Percentiles rank a stretch among this genome's conserved stretches.
phyloP scores from a whole-genome alignment of 23 red algal genomes.

The Pyropia haitanensis region DNA sequence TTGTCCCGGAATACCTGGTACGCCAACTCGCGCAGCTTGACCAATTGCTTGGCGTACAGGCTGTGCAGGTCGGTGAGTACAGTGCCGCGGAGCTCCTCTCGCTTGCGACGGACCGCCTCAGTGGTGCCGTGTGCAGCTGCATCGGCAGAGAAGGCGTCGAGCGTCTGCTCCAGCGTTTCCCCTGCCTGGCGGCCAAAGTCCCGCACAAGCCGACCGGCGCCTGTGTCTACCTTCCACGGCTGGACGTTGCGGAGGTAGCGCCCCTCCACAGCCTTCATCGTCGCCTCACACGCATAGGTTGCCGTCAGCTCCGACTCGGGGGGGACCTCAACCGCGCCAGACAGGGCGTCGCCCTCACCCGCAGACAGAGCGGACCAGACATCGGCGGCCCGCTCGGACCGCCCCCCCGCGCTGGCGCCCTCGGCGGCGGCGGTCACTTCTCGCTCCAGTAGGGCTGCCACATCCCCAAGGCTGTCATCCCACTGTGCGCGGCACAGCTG shows the following conservation, averaged over 20 bases:
- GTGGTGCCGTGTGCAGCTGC: slow-evolving; percentile 42
- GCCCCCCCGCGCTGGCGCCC: slow-evolving; percentile 21
- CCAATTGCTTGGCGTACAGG: slow-evolving; percentile 68
- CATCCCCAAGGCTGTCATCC: slow-evolving; percentile 21
- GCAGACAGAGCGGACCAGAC: slow-evolving; percentile 20
- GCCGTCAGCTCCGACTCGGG: slow-evolving; percentile 57
- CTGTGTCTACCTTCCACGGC: slow-evolving; percentile 62
- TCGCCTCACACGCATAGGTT: slow-evolving; percentile 57
- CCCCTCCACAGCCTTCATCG: slow-evolving; percentile 41
- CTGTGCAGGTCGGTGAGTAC: slow-evolving; percentile 65
- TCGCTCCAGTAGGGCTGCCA: slow-evolving; percentile 35
- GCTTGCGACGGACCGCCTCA: slow-evolving; percentile 38
- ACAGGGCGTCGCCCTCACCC: slow-evolving; percentile 1
- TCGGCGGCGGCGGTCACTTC: slow-evolving; percentile 50
- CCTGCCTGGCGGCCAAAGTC: slow-evolving; percentile 77
- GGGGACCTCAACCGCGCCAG: slow-evolving; percentile 18
- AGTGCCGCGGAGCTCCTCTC: slow-evolving; percentile 52
- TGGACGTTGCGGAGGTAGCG: slow-evolving; percentile 39
- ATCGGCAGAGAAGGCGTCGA: slow-evolving; percentile 63
- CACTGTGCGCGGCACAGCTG: slow-evolving; percentile 27
- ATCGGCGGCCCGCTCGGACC: slow-evolving; percentile 13
- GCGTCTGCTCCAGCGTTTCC: slow-evolving; percentile 27
- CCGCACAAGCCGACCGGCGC: slow-evolving; percentile 51
- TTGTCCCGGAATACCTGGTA: slow-evolving; percentile 81
- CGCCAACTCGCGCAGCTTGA: slow-evolving; percentile 80